Base-by-base conservation (phyloP, 306 rosid genomes). In the Adenanthera pavonina region DNA sequence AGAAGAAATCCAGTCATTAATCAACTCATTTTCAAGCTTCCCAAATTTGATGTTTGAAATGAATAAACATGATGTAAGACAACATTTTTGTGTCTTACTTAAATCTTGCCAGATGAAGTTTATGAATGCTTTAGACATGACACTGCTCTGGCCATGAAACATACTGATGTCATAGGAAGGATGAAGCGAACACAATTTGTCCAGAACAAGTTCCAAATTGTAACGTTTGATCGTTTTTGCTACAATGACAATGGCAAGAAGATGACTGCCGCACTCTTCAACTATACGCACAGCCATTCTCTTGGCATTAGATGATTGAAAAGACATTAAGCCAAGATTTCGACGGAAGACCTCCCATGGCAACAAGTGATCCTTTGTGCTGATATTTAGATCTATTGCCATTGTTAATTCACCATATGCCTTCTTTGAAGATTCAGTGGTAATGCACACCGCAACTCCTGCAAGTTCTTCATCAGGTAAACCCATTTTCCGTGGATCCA, bases 261-360 rank as follows among this genome's bases (percentile, higher is more conserved):
- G 72, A 44, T 76, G 72, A 47, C 72, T 10, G 15, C 72, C 48
- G 48, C 72, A 76, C 72, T 76, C 72, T 43, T 46, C 19, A 76
- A 76, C 80, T 76, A 62, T 62, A 0, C 7, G 2, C n/a, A 30
- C 48, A 8, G 80, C 80, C 16, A 19, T 15, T 30, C 3, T 4
- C 1, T 47, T 33, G 17, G 34, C 71, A 43, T 36, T 61, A 6
- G 71, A 30, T 13, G 80, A 30, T 43, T 1, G 8, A 25, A 44
- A 6, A 60, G 13, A 3, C 56, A 33, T 17, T 17, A 3, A 1
- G 14, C 51, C 52, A 5, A 12, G 12, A 61, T 4, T 30, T 1
- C 8, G 17, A 34, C 72, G 47, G 36, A 76, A 76, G 48, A 62
- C 14, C 35, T 46, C 48, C 80, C 80, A 76, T 33, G 80, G 30